These are phyloP conservation scores for Rhynchosporium agropyri DNA, from an alignment of 2,329 filamentous ascomycete species.

Conservation along the genomic window DNA sequence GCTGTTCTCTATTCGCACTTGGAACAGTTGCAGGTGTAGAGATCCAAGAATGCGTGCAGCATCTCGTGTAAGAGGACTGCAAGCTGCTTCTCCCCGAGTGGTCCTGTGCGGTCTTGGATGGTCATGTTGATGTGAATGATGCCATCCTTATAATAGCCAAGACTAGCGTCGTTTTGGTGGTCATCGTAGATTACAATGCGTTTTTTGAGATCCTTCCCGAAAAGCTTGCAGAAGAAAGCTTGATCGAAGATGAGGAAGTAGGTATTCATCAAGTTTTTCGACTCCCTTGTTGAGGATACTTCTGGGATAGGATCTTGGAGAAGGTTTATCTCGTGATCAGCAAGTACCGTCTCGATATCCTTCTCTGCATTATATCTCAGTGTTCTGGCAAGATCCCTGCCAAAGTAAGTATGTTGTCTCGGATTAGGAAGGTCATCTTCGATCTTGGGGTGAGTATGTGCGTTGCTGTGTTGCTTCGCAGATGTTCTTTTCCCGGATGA, in stretches of 20 bases:
- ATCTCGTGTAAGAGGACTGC: constrained; percentile 15
- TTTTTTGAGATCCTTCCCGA: not conserved
- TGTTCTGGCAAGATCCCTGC: not conserved
- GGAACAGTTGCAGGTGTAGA: constrained; percentile 5
- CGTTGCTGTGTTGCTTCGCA: not conserved
- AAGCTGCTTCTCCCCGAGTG: not conserved
- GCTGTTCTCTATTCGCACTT: not conserved
- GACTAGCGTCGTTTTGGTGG: not conserved
- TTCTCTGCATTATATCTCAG: not conserved
- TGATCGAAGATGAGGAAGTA: constrained; percentile 4
- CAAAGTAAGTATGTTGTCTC: not conserved
- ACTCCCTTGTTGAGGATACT: not conserved
- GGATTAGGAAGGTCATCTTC: not conserved
- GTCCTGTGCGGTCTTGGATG: not conserved
- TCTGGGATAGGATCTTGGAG: not conserved
- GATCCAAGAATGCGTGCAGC: constrained; percentile 12
- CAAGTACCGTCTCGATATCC: not conserved
- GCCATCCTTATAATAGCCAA: not conserved
- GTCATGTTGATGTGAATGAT: constrained; percentile 1
- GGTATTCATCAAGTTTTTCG: not conserved
- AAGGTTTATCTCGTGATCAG: not conserved
- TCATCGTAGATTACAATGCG: not conserved
- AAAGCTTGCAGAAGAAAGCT: constrained; percentile 1
- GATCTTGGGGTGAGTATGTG: not conserved
- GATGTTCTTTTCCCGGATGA: no score